Conservation (phyloP, 257 asterid genomes). For the Nicotiana sylvestris region DNA sequence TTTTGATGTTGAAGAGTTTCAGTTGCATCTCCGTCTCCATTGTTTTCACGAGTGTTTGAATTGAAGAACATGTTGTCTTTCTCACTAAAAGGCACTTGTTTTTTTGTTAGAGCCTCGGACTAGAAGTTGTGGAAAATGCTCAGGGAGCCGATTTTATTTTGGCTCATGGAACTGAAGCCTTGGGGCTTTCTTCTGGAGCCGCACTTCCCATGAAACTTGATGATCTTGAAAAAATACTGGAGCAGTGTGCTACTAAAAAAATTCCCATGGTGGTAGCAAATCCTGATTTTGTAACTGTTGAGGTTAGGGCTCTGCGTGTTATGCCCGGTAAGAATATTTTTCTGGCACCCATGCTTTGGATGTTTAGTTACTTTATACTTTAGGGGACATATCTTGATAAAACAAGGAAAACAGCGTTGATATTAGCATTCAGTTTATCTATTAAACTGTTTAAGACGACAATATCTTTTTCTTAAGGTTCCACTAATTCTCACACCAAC, state of each 20-base stretch:
- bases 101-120: slow-evolving; percentile 64
- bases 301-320: slow-evolving; percentile 78
- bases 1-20: not conserved
- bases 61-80: not conserved
- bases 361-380: not conserved
- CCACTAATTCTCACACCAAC: not conserved
- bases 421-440: not conserved
- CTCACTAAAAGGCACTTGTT: slow-evolving; percentile 5
- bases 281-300: slow-evolving; percentile 98
- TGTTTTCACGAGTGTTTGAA: no score
- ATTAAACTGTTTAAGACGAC: not conserved
- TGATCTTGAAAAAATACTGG: slow-evolving; percentile 70
- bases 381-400: not conserved
- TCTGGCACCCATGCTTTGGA: not conserved
- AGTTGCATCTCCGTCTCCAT: not conserved
- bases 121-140: slow-evolving; percentile 70
- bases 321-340: slow-evolving; percentile 70
- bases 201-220: slow-evolving; percentile 58
- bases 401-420: not conserved
- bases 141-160: slow-evolving; percentile 78
- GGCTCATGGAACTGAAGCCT: slow-evolving; percentile 97
- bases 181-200: slow-evolving; percentile 80
- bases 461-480: not conserved
- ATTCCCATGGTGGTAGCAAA: slow-evolving; percentile 96
- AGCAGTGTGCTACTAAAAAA: slow-evolving; percentile 67